Base-by-base conservation (phyloP, 2,329 filamentous ascomycete species). In the Nemania diffusa region DNA sequence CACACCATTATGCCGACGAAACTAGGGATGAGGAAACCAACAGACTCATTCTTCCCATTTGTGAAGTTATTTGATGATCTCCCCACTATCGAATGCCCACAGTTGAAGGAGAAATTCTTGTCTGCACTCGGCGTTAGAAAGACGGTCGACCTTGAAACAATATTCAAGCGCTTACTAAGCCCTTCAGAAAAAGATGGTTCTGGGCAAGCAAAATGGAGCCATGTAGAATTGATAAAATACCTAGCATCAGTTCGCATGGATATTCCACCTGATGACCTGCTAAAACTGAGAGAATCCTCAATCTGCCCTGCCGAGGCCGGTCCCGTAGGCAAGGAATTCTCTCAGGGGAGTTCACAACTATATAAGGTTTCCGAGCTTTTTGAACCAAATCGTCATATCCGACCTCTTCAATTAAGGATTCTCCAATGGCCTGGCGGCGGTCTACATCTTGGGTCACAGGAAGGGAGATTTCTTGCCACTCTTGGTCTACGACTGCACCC, bases 21-120 rank as follows among this genome's bases (percentile, higher is more conserved):
- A 77, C 81, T 90, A 71, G 96, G 96, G 7, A 97, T 99, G 94
- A 91, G 85, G 73, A 92, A 88, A 72, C 96, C 96, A 4, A 81
- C 84, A 2, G 94, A 98, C 71, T 90, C 96, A 0, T 99, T 97
- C 79, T 97, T 99, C 75, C 89, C 92, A 1, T 91, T 89, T n/a
- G 96, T 99, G 42, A 96, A 93, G 77, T 83, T 99, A 0, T 99
- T 99, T 75, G 94, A 97, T 69, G 96, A 99, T 77, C 83, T 99
- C 17, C 94, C 96, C 0, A 90, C 91, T 13, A 89, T 98, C 1
- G 88, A 90, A 70, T 89, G 94, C 50, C 89, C 91, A 46, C 88
- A 90, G 34, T 87, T 97, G 13, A 98, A 97, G 77, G 95, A 98
- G 52, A 97, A 97, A 77, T 92, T 99, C 69, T 80, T 99, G 50